Evolutionary conservation across 352 stramenopile species (phyloP).

Genomic region (Globisporangium parvum): DNA sequence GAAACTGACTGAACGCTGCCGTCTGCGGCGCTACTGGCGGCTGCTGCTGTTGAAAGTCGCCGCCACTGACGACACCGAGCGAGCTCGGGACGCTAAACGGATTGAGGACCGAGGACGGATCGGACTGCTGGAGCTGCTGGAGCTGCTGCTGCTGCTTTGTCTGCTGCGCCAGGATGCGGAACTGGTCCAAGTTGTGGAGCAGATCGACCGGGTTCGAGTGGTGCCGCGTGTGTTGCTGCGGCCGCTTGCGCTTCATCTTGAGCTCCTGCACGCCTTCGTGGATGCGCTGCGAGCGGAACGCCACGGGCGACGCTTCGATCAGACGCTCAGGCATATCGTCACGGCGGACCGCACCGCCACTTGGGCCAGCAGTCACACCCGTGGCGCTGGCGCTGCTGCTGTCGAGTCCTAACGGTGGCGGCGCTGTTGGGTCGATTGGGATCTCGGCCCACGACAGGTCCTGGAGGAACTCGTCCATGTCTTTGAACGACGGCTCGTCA

Average conservation of each 20-base stretch:
- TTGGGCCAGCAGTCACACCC: no score
- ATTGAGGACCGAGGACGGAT: slow-evolving; percentile 18
- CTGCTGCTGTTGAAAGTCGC: no score
- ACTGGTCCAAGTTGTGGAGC: slow-evolving; percentile 72
- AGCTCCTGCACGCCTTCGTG: slow-evolving; percentile 59
- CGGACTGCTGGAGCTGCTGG: slow-evolving; percentile 23
- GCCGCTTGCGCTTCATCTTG: slow-evolving; percentile 79
- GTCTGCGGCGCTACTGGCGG: no score
- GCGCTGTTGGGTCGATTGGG: not conserved
- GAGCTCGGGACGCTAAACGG: slow-evolving; percentile 14
- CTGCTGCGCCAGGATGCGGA: slow-evolving; percentile 56
- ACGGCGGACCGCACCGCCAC: slow-evolving; percentile 5
- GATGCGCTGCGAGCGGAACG: slow-evolving; percentile 55
- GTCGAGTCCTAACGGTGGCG: not conserved
- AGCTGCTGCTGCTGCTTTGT: slow-evolving; percentile 44
- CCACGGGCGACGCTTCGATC: slow-evolving; percentile 24
- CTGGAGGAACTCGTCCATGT: slow-evolving; percentile 51
- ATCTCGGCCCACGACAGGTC: slow-evolving; percentile 23
- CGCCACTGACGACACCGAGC: slow-evolving; percentile 4
- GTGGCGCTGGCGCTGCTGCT: not conserved
- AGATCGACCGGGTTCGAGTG: slow-evolving; percentile 77
- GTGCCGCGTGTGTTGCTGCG: slow-evolving; percentile 42
- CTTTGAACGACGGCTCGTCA: slow-evolving; percentile 30
- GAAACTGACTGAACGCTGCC: no score
- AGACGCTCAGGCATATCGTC: slow-evolving; percentile 3